Evolutionary conservation across 1,284 basidiomycete species (phyloP).

Genomic region (Apiotrichum brassicae): DNA sequence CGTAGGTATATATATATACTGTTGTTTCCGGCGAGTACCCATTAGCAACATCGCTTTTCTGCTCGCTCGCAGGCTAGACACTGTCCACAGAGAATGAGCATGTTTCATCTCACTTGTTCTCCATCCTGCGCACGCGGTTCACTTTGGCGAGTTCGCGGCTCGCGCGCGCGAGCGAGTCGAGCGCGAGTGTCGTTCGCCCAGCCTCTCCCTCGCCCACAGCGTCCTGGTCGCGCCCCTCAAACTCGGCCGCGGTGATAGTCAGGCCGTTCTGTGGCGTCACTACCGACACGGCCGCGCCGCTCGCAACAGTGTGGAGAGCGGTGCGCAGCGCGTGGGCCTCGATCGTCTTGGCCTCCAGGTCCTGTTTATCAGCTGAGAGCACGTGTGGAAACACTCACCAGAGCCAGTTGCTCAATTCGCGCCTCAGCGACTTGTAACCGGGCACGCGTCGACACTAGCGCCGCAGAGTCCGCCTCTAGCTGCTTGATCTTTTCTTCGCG

Average conservation of each 20-base stretch:
- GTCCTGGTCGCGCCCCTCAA: conserved; percentile 9
- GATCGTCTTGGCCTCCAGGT: conserved; percentile 25
- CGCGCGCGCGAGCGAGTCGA: conserved; percentile 15
- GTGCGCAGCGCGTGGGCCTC: conserved; percentile 26
- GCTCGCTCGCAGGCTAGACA: no score
- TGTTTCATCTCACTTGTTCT: no score
- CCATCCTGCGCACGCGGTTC: conserved; percentile 11
- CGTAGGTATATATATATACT: no score
- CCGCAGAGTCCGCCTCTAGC: conserved; percentile 33
- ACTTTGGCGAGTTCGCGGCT: conserved; percentile 19
- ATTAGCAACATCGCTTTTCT: no score
- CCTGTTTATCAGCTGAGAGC: conserved; percentile 12
- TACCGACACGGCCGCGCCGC: conserved; percentile 10
- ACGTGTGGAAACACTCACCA: conserved; percentile 24
- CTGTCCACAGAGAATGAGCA: no score
- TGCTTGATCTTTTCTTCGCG: conserved; percentile 45
- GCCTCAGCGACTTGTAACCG: conserved; percentile 27
- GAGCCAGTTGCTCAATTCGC: conserved; percentile 23
- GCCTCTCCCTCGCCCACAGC: conserved; percentile 1
- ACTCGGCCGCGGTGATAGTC: conserved; percentile 12
- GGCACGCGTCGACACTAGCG: conserved; percentile 21
- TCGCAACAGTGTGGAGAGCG: conserved; percentile 16
- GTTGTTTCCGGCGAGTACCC: no score
- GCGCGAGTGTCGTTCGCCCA: conserved; percentile 10
- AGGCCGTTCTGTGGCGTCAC: conserved; percentile 19